Evolutionary conservation across 768 basidiomycete genomes (phyloP).

Genomic region (Xanthoconium purpureum): DNA sequence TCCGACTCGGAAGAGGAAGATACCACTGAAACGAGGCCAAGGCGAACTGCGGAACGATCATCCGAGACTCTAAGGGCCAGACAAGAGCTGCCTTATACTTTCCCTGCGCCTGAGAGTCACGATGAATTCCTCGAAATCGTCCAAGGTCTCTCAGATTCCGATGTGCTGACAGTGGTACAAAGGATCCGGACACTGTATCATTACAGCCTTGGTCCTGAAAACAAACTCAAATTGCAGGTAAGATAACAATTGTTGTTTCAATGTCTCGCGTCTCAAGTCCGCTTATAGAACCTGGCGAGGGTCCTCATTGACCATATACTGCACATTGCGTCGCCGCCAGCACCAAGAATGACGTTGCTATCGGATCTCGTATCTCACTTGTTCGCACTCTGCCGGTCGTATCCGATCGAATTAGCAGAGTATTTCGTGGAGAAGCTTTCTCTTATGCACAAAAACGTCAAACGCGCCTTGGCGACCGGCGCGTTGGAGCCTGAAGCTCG

Average conservation of each 20-base stretch:
- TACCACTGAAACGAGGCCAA: constrained; percentile 39
- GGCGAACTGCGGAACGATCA: constrained; percentile 34
- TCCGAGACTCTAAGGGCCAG: constrained; percentile 28
- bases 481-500: constrained; percentile 56
- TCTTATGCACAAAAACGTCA: constrained; percentile 93
- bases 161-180: constrained; percentile 78
- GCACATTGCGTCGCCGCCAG: constrained; percentile 62
- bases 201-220: constrained; percentile 86
- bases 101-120: constrained; percentile 82
- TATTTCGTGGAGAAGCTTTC: constrained; percentile 78
- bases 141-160: constrained; percentile 62
- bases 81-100: constrained; percentile 87
- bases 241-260: constrained; percentile 14
- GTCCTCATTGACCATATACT: constrained; percentile 89
- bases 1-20: constrained; percentile 34
- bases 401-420: constrained; percentile 76
- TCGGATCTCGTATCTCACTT: constrained; percentile 75
- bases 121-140: constrained; percentile 88
- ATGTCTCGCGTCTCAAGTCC: background rate
- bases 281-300: constrained; percentile 58
- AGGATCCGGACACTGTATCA: constrained; percentile 90
- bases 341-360: constrained; percentile 58
- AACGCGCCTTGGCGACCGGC: constrained; percentile 73
- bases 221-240: constrained; percentile 91
- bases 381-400: constrained; percentile 70